phyloP scores from a whole-genome alignment of 73 alveolate species.

The Durusdinium trenchii region DNA sequence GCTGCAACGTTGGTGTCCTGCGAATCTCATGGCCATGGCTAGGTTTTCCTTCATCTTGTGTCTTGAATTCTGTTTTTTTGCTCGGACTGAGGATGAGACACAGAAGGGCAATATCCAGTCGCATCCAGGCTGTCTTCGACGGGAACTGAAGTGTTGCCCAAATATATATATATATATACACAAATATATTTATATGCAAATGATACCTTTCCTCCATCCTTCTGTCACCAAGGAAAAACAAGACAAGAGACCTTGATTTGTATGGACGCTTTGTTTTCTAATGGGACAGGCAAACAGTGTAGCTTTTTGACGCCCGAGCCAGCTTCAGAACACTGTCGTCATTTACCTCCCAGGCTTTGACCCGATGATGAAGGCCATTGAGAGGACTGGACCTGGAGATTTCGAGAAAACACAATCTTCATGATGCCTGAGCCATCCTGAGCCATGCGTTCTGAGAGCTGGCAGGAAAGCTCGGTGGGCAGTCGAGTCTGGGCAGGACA shows the following conservation, averaged over 20 bases:
- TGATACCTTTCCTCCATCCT: too few relatives aligned
- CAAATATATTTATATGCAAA: too few relatives aligned
- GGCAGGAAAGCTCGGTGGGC: slow-evolving; percentile 83
- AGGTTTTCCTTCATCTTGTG: neutral
- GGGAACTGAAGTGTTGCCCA: too few relatives aligned
- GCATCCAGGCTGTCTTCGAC: slow-evolving; percentile 45
- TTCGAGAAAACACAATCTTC: too few relatives aligned
- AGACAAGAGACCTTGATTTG: too few relatives aligned
- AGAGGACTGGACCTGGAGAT: slow-evolving; percentile 6
- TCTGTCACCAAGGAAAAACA: too few relatives aligned
- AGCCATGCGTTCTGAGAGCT: too few relatives aligned
- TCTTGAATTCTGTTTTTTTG: neutral
- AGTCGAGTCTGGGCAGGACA: slow-evolving; percentile 78
- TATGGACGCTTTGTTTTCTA: too few relatives aligned
- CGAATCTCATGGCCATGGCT: neutral
- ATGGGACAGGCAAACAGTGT: too few relatives aligned
- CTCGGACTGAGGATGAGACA: slow-evolving; percentile 25
- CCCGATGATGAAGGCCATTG: slow-evolving; percentile 63
- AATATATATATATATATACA: too few relatives aligned
- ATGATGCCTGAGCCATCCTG: too few relatives aligned
- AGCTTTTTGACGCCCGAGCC: too few relatives aligned
- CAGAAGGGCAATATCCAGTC: slow-evolving; percentile 41
- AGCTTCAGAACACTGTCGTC: neutral
- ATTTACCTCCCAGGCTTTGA: slow-evolving; percentile 26
- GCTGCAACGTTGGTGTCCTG: neutral